Percentiles rank a stretch among this genome's conserved stretches.
phyloP scores from a whole-genome alignment of 73 alveolate genomes.

The Loxodes magnus region DNA sequence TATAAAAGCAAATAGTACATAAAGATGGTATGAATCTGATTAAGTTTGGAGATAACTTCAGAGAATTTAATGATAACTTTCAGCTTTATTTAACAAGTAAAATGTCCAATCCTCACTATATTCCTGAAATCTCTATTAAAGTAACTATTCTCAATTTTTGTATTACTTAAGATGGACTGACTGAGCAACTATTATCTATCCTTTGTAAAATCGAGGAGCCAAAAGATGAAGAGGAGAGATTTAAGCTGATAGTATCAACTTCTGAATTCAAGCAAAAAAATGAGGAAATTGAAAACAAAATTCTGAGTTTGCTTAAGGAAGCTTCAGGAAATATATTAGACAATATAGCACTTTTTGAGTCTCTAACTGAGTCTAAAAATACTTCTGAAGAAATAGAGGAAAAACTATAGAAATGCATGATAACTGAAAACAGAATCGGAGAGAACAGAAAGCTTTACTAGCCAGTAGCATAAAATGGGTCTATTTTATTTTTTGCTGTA shows the following conservation, averaged over 20 bases:
- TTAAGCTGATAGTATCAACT: conserved; percentile 58
- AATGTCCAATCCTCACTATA: conserved; percentile 89
- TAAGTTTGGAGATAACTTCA: conserved; percentile 64
- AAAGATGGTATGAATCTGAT: conserved; percentile 55
- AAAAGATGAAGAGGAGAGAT: conserved; percentile 73
- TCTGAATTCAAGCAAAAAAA: conserved; percentile 74
- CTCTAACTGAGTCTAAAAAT: conserved; percentile 70
- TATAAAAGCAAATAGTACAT: conserved; percentile 48
- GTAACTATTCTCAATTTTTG: conserved; percentile 91
- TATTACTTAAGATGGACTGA: conserved; percentile 93
- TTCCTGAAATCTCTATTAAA: conserved; percentile 89
- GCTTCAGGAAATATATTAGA: conserved; percentile 70
- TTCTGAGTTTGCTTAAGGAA: conserved; percentile 70
- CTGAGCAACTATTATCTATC: conserved; percentile 88
- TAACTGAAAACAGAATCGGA: conserved; percentile 68
- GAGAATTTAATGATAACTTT: conserved; percentile 78
- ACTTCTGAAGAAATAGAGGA: conserved; percentile 76
- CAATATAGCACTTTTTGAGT: conserved; percentile 69
- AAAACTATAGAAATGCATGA: conserved; percentile 68
- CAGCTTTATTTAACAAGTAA: conserved; percentile 81
- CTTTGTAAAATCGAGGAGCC: conserved; percentile 88
- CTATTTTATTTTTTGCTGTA: conserved; percentile 74
- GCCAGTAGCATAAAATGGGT: conserved; percentile 77
- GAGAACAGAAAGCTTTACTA: conserved; percentile 70
- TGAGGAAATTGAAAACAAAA: conserved; percentile 85